Conservation (phyloP, 1,284 basidiomycete genomes). For the Pseudozyma thailandica region DNA sequence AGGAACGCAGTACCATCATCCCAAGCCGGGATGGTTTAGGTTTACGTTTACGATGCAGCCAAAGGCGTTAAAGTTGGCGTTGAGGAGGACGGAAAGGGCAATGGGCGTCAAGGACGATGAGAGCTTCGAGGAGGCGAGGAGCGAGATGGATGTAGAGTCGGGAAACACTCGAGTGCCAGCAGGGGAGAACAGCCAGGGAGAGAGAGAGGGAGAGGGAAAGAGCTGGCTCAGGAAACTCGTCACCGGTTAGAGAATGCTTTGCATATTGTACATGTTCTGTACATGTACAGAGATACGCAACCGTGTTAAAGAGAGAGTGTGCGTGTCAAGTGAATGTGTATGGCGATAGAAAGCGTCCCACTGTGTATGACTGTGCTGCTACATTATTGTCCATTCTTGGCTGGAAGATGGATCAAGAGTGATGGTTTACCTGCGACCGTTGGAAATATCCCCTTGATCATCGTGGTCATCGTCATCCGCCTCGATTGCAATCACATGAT, state of each 20-base stretch:
- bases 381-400: too few species aligned
- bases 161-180: background rate
- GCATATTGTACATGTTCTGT: background rate
- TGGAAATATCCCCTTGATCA: constrained; percentile 29
- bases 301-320: too few species aligned
- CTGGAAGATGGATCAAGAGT: too few species aligned
- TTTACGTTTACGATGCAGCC: constrained; percentile 53
- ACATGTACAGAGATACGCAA: too few species aligned
- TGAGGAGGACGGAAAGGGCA: constrained; percentile 37
- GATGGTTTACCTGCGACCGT: constrained; percentile 9
- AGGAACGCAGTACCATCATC: constrained; percentile 53
- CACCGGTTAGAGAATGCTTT: background rate
- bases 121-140: constrained; percentile 16
- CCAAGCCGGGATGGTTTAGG: constrained; percentile 47
- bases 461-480: constrained; percentile 54
- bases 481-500: constrained; percentile 42
- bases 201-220: constrained; percentile 14
- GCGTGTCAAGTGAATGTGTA: too few species aligned
- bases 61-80: constrained; percentile 37
- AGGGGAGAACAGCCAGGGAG: background rate
- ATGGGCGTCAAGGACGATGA: constrained; percentile 24
- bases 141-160: constrained; percentile 5
- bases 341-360: too few species aligned
- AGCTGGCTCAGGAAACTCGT: too few species aligned
- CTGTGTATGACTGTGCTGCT: too few species aligned